A percentile compares a stretch with the other conserved stretches of the same genome.
Evolutionary conservation across 176 grass and related monocot genomes (phyloP).

Genomic region (Tillandsia leiboldiana): DNA sequence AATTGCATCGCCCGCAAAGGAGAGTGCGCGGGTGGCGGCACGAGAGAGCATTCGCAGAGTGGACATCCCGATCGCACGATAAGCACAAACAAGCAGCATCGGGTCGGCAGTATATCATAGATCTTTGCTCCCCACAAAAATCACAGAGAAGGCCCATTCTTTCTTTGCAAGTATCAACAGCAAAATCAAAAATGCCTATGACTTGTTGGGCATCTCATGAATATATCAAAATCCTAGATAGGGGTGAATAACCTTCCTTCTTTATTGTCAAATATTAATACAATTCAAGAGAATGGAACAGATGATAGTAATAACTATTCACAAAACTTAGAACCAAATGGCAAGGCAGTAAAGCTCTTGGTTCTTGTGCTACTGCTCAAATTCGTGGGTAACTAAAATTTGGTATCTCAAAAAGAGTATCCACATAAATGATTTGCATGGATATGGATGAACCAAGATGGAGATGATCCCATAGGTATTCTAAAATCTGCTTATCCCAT

Average conservation of each 20-base stretch:
- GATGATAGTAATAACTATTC: too few relatives aligned
- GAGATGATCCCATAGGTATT: too few relatives aligned
- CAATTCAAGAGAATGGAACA: too few relatives aligned
- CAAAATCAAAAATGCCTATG: background rate
- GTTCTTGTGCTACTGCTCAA: too few relatives aligned
- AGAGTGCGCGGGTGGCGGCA: constrained; percentile 65
- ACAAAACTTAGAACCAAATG: too few relatives aligned
- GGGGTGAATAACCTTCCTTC: too few relatives aligned
- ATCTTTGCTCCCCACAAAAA: constrained; percentile 69
- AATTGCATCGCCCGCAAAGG: constrained; percentile 57
- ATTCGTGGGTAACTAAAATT: background rate
- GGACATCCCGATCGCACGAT: constrained; percentile 76
- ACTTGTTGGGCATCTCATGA: background rate
- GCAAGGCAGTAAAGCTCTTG: too few relatives aligned
- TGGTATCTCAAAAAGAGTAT: background rate
- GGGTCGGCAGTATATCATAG: constrained; percentile 82
- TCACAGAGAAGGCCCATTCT: constrained; percentile 57
- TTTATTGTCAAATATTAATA: too few relatives aligned
- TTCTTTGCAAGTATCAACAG: background rate
- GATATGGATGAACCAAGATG: background rate
- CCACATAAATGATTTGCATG: constrained; percentile 1
- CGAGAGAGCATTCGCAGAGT: constrained; percentile 86
- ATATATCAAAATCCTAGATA: too few relatives aligned
- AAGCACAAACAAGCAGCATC: constrained; percentile 77
- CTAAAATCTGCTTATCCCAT: background rate